phyloP scores from a whole-genome alignment of 2,329 filamentous ascomycete genomes.

The Neonectria sp. region DNA sequence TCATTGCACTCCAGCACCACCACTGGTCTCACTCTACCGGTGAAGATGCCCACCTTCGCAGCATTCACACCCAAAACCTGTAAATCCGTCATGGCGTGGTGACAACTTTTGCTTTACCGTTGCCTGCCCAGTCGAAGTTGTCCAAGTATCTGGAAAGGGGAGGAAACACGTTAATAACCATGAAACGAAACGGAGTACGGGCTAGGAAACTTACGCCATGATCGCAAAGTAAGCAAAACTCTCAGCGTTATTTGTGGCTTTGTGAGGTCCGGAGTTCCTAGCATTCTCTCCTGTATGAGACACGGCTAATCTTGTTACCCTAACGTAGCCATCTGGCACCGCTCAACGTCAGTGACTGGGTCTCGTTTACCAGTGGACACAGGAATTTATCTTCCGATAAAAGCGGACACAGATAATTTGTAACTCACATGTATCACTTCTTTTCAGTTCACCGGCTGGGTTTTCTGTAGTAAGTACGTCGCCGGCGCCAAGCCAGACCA shows the following conservation, averaged over 20 bases:
- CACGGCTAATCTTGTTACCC: not conserved
- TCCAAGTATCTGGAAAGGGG: not conserved
- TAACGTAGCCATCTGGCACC: not conserved
- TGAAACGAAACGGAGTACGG: not conserved
- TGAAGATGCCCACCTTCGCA: not conserved
- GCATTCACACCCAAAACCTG: too few species aligned
- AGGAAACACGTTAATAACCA: not conserved
- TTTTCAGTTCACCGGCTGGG: not conserved
- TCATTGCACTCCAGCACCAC: not conserved
- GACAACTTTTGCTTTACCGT: not conserved
- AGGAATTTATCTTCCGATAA: too few species aligned
- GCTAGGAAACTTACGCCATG: not conserved
- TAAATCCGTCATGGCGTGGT: too few species aligned
- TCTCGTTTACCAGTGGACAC: too few species aligned
- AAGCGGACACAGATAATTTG: too few species aligned
- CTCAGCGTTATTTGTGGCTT: not conserved
- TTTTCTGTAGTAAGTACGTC: not conserved
- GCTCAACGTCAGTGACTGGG: not conserved
- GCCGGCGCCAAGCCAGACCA: not conserved
- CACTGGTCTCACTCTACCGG: not conserved
- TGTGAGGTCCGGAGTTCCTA: rapidly evolving
- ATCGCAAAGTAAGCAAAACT: not conserved
- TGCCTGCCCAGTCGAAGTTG: not conserved
- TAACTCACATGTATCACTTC: not conserved
- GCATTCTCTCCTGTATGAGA: not conserved